Base-by-base conservation (phyloP, 2,329 filamentous ascomycete species). In the Fusarium oligoseptatum region DNA sequence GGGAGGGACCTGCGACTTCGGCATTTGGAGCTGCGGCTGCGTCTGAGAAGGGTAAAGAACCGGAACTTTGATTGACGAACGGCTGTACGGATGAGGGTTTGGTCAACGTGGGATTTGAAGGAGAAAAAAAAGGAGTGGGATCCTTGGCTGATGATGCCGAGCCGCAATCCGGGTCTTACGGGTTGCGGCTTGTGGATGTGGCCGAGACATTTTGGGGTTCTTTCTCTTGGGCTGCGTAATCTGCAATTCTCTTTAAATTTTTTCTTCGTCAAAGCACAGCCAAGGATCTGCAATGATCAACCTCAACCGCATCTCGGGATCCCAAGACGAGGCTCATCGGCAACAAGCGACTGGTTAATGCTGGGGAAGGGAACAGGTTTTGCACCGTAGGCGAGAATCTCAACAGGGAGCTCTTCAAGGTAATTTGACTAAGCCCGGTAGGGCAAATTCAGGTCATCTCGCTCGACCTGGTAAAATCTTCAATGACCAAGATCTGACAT, bases 61-160 rank as follows among this genome's bases (percentile, higher is more conserved):
- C 62, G 71, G 67, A 74, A 45, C 20, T 50, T 50, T 39, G 15
- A n/a, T 24, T 24, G 11, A 39, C 64, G 61, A 64, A 73, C 20
- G 36, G 24, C 14, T 15, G 34, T 65, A 27, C 32, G 24, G 24
- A 63, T 52, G 22, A 60, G 32, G 9, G 2, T 22, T 27, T n/a
- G 22, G 63, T 36, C 43, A 43, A 24, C 24, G 43, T 50, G 45
- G 24, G 24, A 29, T 24, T 24, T 6, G 29, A 39, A 24, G 15
- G 9, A 11, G 7, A 32, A 32, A 14, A 32, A 14, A 32, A 32
- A 56, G 52, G 60, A 63, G 60, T 12, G 34, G 32, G 7, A 57
- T 48, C n/a, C 58, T 58, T 45, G 34, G 32, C 34, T 34, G 37
- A 57, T 64, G 55, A 64, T 45, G 36, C 34, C 36, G 61, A 64